Evolutionary conservation across 2,329 filamentous ascomycete genomes (phyloP), one percentile per base, ranked within the genome.

Genomic region (Onygenales sp.): DNA sequence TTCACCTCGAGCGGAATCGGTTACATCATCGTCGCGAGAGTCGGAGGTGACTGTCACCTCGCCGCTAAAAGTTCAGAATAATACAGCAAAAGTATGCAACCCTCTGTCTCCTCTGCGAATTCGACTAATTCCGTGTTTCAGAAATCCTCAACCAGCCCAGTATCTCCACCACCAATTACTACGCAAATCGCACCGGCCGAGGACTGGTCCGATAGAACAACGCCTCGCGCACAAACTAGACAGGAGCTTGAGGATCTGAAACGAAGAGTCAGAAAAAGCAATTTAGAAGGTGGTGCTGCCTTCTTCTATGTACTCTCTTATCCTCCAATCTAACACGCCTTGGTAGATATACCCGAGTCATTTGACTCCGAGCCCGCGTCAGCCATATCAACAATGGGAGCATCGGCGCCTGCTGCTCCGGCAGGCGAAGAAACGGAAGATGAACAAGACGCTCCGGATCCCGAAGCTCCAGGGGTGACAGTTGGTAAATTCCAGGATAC

Each of bases 141-240:
- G 61, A 65, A 64, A 59, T 55, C 58, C 45, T 55, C 60, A 37
- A 61, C 67, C 49, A 73, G 67, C 43, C 70, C 75, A n/a, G 80
- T 80, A 49, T 77, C 78, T 42, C 85, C 87, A 1, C 86, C 88
- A 37, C 83, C 83, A 3, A 80, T 95, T 45, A 84, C 86, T 33
- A 95, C 90, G 27, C 79, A 88, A 60, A 77, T 95, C 27, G 80
- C 83, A 53, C 83, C 80, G 44, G 74, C 78, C 14, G 73, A 77
- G 51, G 89, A 86, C 65, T 85, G 81, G 63, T 65, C 83, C 34
- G 85, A 88, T 52, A 79, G 78, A 59, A 80, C 84, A 44, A 95
- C 91, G 1, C 91, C 91, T 7, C 83, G 84, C 60, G 90, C 90
- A 2, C 88, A 95, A 65, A 92, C 88, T 52, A 74, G 88, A 51